These are phyloP conservation scores for Bryum argenteum DNA, from an alignment of 225 moss, liverwort and hornwort species.

Conservation along the genomic window DNA sequence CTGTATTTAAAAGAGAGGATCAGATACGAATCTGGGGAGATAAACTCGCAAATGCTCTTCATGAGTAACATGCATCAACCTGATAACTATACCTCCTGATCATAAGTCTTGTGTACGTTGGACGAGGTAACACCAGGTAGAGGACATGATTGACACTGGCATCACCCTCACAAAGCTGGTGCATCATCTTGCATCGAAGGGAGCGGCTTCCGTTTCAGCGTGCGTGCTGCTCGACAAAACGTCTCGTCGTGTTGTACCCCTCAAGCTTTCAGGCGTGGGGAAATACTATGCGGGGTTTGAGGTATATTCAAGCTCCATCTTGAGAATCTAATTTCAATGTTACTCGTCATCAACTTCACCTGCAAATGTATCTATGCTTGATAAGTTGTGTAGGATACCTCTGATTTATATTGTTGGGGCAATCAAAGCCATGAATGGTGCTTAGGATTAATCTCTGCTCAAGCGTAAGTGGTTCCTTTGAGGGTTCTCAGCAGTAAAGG, in stretches of 20 bases:
- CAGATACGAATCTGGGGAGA: background rate
- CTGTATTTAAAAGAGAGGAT: background rate
- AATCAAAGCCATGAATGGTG: background rate
- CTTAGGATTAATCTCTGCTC: background rate
- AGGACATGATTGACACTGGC: slow-evolving; percentile 86
- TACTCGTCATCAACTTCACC: slow-evolving; percentile 9
- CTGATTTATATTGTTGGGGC: background rate
- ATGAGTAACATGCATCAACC: background rate
- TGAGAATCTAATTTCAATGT: background rate
- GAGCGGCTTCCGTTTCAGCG: slow-evolving; percentile 68
- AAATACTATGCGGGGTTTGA: slow-evolving; percentile 74
- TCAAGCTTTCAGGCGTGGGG: slow-evolving; percentile 56
- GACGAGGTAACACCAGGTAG: slow-evolving; percentile 57
- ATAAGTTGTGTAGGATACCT: slow-evolving; percentile 4
- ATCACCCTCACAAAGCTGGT: slow-evolving; percentile 72
- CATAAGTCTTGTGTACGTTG: slow-evolving; percentile 1
- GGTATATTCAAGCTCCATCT: slow-evolving; percentile 36
- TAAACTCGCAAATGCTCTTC: no score
- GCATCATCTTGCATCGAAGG: slow-evolving; percentile 60
- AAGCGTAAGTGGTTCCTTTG: background rate
- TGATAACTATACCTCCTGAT: background rate
- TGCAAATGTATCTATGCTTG: background rate
- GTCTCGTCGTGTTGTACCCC: slow-evolving; percentile 57
- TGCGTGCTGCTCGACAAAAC: slow-evolving; percentile 72
- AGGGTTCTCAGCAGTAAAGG: background rate